Conservation (phyloP, 2,329 filamentous ascomycete species). For the Aspergillus awamori region DNA sequence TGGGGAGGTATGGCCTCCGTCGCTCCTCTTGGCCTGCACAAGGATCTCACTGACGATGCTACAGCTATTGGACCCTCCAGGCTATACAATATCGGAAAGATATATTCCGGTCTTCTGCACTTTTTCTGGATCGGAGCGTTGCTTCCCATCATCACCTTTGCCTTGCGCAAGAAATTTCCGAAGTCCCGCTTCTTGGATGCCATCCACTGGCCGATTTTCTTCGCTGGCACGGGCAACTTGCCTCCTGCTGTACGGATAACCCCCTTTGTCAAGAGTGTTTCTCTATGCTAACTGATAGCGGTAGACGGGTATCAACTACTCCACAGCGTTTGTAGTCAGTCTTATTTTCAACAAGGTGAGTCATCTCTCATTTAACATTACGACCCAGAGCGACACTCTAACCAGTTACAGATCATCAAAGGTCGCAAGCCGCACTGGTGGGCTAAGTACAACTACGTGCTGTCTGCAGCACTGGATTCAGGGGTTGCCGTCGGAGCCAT, state of each 20-base stretch:
- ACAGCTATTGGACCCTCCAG: constrained; percentile 50
- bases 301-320: constrained; percentile 30
- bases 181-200: constrained; percentile 42
- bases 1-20: constrained; percentile 42
- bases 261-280: background rate
- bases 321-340: constrained; percentile 30
- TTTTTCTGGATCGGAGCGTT: constrained; percentile 54
- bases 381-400: background rate
- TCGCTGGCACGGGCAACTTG: constrained; percentile 29
- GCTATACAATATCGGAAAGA: constrained; percentile 49
- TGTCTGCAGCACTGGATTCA: constrained; percentile 39
- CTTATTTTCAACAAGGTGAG: constrained; percentile 39
- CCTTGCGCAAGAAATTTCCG: constrained; percentile 61
- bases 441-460: constrained; percentile 37
- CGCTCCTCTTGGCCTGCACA: no score
- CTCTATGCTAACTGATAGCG: background rate
- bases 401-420: constrained; percentile 16
- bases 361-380: background rate
- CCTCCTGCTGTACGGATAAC: constrained; percentile 24
- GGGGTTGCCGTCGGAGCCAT: constrained; percentile 40
- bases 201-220: constrained; percentile 31
- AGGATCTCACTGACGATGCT: background rate
- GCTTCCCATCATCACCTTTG: constrained; percentile 51
- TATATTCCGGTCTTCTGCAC: constrained; percentile 51
- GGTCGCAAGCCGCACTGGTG: constrained; percentile 23